These are phyloP conservation scores for Kluyveromyces dobzhanskii DNA, from an alignment of 805 yeast species.

Conservation along the genomic window DNA sequence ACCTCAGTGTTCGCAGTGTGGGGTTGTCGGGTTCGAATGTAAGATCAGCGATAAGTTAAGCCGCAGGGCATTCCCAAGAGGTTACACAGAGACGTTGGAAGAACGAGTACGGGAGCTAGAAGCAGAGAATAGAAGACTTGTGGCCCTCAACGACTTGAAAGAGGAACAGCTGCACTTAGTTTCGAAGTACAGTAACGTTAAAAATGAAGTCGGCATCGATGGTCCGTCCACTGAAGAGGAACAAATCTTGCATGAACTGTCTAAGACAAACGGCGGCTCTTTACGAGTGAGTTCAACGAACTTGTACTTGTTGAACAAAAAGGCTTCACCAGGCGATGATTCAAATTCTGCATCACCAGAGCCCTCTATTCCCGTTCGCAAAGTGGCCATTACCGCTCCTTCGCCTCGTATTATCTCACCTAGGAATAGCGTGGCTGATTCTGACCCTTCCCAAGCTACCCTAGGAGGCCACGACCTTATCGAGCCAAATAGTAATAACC, in stretches of 20 bases:
- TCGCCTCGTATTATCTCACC: constrained; percentile 4
- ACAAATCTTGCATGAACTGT: constrained; percentile 16
- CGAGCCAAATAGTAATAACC: constrained; percentile 17
- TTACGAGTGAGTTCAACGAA: constrained; percentile 29
- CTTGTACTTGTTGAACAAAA: constrained; percentile 26
- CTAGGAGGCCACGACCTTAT: constrained; percentile 12
- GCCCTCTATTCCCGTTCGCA: constrained; percentile 1
- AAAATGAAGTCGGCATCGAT: constrained; percentile 8
- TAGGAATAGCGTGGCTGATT: constrained; percentile 1
- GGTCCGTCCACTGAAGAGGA: constrained; percentile 12
- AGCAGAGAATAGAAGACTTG: constrained; percentile 64
- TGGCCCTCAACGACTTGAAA: constrained; percentile 34
- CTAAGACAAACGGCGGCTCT: constrained; percentile 17
- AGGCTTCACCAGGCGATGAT: constrained; percentile 6
- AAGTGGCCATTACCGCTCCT: constrained; percentile 4
- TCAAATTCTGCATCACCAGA: background rate
- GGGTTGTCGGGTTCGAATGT: constrained; percentile 78
- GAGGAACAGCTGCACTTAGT: constrained; percentile 22
- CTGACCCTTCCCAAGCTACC: constrained; percentile 8
- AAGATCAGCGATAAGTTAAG: constrained; percentile 81
- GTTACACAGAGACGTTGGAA: constrained; percentile 84
- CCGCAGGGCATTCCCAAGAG: constrained; percentile 82
- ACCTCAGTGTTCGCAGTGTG: constrained; percentile 75
- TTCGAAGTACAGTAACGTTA: constrained; percentile 12
- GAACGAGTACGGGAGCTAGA: constrained; percentile 83